Percentiles rank a stretch among this genome's conserved stretches.
Conservation (phyloP, 805 yeast species). For the Torulaspora microellipsoides region DNA sequence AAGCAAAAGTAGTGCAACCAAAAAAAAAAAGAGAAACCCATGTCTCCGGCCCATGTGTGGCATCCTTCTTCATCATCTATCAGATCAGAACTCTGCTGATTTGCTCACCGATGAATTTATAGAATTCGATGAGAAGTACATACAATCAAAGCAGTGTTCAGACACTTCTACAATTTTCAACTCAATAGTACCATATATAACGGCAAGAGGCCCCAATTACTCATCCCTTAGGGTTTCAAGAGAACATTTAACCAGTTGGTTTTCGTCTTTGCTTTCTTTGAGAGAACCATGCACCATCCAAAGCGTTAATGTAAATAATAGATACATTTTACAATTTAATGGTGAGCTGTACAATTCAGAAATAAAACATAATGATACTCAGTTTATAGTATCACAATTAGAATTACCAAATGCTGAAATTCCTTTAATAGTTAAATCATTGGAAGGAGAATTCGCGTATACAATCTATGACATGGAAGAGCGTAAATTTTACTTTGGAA, state of each 20-base stretch:
- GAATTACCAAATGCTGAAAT: slow-evolving; percentile 34
- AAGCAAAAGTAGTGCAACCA: too few relatives aligned
- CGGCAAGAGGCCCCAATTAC: slow-evolving; percentile 64
- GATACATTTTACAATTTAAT: slow-evolving; percentile 66
- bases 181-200: slow-evolving; percentile 41
- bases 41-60: slow-evolving; percentile 47
- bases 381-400: slow-evolving; percentile 43
- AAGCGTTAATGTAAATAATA: slow-evolving; percentile 44
- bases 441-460: slow-evolving; percentile 85
- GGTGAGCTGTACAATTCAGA: slow-evolving; percentile 80
- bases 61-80: slow-evolving; percentile 39
- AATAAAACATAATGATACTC: slow-evolving; percentile 60
- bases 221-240: slow-evolving; percentile 28
- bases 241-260: slow-evolving; percentile 31
- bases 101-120: slow-evolving; percentile 10
- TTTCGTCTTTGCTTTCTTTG: slow-evolving; percentile 74
- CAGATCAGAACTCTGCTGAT: slow-evolving; percentile 1
- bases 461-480: slow-evolving; percentile 41
- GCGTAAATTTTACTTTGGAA: slow-evolving; percentile 61
- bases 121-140: slow-evolving; percentile 18
- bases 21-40: too few relatives aligned
- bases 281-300: slow-evolving; percentile 76
- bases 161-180: slow-evolving; percentile 26
- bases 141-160: background rate
- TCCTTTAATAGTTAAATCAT: slow-evolving; percentile 36